A percentile compares a stretch with the other conserved stretches of the same genome.
Evolutionary conservation across 2,329 filamentous ascomycete species (phyloP).

Genomic region (Fusarium euwallaceae): DNA sequence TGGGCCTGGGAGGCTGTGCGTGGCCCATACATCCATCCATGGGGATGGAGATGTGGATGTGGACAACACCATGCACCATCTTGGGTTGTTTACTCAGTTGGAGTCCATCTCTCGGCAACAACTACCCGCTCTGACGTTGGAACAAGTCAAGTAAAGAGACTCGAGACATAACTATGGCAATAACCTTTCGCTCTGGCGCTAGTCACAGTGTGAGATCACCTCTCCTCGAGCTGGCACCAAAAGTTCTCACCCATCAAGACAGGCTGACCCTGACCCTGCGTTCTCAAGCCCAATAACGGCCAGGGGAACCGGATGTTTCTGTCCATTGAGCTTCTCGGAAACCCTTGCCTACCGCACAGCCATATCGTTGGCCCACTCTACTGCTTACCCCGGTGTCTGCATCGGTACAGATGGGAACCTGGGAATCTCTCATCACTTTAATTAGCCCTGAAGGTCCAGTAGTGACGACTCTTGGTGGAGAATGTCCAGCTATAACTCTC

Average conservation of each 20-base stretch:
- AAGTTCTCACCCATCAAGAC: constrained; percentile 2
- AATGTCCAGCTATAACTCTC: constrained; percentile 1
- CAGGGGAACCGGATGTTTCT: constrained; percentile 15
- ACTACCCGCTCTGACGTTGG: not conserved
- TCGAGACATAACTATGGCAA: not conserved
- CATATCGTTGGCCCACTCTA: constrained; percentile 43
- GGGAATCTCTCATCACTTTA: not conserved
- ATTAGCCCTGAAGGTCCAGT: not conserved
- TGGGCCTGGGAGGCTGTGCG: not conserved
- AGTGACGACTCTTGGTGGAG: not conserved
- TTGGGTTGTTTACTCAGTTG: not conserved
- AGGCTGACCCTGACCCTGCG: not conserved
- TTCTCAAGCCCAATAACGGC: not conserved
- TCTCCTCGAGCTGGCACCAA: constrained; percentile 2
- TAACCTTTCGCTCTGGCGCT: not conserved
- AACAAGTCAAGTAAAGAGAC: not conserved
- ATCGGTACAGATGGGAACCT: not conserved
- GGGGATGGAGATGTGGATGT: not conserved
- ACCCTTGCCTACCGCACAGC: constrained; percentile 39
- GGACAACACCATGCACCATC: not conserved
- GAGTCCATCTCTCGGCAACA: not conserved
- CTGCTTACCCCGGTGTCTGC: constrained; percentile 30
- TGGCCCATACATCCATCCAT: not conserved
- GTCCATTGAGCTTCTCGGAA: constrained; percentile 55
- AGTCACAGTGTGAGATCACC: not conserved